Evolutionary conservation across 176 grass and related monocot species (phyloP), one percentile per base, ranked within the genome.

Genomic region (Metroxylon sagu): DNA sequence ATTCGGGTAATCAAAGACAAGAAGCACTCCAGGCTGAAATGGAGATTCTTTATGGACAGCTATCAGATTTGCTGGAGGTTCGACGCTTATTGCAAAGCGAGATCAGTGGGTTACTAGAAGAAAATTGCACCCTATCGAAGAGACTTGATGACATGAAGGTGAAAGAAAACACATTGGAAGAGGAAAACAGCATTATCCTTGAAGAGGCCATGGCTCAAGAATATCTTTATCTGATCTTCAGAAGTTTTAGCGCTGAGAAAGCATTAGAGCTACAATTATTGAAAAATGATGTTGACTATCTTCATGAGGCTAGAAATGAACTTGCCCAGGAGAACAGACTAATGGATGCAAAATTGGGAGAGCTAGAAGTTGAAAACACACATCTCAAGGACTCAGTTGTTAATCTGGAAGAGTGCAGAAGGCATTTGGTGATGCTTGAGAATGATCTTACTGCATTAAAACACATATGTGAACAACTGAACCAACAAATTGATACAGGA

Each of bases 51-150:
- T 73, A 89, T 58, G 58, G 79, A 48, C 87, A 88, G 65, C 63
- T 98, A 49, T 57, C 84, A 1, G 84, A 92, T 59, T 71, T 98
- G 60, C 93, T 92, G 50, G 79, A 83, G 49, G 82, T 79, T 23
- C 84, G 82, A 0, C 69, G 83, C 26, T 78, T 64, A 28, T 51
- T 89, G 61, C 93, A 98, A 63, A 74, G 54, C 39, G 81, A 92
- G 58, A 78, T 88, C 16, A 66, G 75, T 56, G 89, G 82, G 71
- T 53, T 98, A 52, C 69, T 75, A 31, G 81, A 83, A 56, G 93
- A 83, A 77, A 98, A 98, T 62, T 75, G 73, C 16, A 67, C 75
- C 50, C 48, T 92, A 6, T 78, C 88, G 16, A 75, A 79, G n/a
- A 76, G 77, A 75, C 73, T 92, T 63, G 60, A 68, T 60, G 57